These are phyloP conservation scores for Chrysochromulina parva DNA, from an alignment of 78 protist genomes.

Conservation along the genomic window DNA sequence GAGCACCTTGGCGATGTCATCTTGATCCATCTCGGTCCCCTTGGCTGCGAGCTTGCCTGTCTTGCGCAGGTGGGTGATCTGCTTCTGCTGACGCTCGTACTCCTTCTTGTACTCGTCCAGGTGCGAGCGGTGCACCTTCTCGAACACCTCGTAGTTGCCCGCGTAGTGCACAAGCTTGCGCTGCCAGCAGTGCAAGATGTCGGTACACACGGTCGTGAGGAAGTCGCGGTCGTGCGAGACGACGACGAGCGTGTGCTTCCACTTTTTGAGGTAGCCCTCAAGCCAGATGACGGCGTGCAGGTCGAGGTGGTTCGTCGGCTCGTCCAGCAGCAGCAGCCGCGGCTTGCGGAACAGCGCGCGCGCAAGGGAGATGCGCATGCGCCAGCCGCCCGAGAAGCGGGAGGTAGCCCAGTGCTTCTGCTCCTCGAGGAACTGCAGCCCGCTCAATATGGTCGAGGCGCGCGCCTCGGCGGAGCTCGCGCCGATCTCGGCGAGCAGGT, in stretches of 20 bases:
- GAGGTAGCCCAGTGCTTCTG: conserved; percentile 54
- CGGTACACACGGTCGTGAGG: conserved; percentile 81
- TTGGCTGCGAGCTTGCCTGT: background rate
- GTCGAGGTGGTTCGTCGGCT: conserved; percentile 92
- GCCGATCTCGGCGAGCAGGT: conserved; percentile 16
- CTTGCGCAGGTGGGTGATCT: conserved; percentile 81
- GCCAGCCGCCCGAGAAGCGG: conserved; percentile 81
- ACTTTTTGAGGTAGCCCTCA: conserved; percentile 78
- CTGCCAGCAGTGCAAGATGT: conserved; percentile 81
- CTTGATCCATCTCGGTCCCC: background rate
- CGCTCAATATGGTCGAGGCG: conserved; percentile 24
- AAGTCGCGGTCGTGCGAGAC: conserved; percentile 87
- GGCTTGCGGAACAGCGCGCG: conserved; percentile 68
- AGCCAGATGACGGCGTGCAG: conserved; percentile 88
- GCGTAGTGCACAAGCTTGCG: conserved; percentile 68
- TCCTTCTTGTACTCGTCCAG: conserved; percentile 69
- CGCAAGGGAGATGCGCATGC: conserved; percentile 89
- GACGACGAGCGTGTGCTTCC: conserved; percentile 72
- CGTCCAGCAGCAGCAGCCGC: conserved; percentile 73
- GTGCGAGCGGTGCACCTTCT: conserved; percentile 53
- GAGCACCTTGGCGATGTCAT: background rate
- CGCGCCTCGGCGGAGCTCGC: conserved; percentile 13
- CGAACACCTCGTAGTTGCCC: conserved; percentile 66
- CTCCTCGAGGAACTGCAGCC: conserved; percentile 44
- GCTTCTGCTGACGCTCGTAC: conserved; percentile 84